These are phyloP conservation scores for Aspergillus vadensis DNA, from an alignment of 2,329 filamentous ascomycete genomes.

Conservation along the genomic window DNA sequence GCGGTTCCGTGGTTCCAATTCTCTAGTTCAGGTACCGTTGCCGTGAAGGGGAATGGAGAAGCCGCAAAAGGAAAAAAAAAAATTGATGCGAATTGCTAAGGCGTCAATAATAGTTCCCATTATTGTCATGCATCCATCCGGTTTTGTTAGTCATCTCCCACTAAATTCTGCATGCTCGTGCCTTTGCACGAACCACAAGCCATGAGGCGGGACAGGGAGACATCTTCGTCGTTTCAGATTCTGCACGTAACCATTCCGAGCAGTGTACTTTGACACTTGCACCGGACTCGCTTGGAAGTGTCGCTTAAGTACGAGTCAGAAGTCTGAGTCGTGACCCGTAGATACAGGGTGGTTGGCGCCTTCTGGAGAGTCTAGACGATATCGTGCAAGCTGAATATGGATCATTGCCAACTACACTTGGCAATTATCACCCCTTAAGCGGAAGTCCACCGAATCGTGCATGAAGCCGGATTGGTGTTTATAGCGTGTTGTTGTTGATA, in stretches of 20 bases:
- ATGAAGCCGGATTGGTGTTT: neutral
- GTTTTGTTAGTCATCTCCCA: neutral
- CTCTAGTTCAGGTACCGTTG: neutral
- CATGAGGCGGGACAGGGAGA: neutral
- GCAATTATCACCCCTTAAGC: neutral
- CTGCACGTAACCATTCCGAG: constrained; percentile 15
- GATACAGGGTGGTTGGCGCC: neutral
- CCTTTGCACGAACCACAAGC: neutral
- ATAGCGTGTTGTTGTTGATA: neutral
- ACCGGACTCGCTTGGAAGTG: neutral
- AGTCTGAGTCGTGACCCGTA: neutral
- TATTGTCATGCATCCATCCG: neutral
- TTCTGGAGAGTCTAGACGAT: neutral
- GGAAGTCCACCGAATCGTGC: neutral
- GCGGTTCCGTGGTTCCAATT: neutral
- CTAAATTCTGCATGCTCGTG: neutral
- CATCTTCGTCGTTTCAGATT: constrained; percentile 18
- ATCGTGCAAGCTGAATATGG: neutral
- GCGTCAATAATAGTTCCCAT: neutral
- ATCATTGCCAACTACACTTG: neutral
- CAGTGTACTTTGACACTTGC: constrained; percentile 1
- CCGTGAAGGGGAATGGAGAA: neutral
- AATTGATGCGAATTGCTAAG: neutral
- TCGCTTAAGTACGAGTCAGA: constrained; percentile 3
- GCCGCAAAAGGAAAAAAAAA: neutral